These are phyloP conservation scores for Globisporangium radiosum DNA, from an alignment of 352 stramenopile species.

Conservation along the genomic window DNA sequence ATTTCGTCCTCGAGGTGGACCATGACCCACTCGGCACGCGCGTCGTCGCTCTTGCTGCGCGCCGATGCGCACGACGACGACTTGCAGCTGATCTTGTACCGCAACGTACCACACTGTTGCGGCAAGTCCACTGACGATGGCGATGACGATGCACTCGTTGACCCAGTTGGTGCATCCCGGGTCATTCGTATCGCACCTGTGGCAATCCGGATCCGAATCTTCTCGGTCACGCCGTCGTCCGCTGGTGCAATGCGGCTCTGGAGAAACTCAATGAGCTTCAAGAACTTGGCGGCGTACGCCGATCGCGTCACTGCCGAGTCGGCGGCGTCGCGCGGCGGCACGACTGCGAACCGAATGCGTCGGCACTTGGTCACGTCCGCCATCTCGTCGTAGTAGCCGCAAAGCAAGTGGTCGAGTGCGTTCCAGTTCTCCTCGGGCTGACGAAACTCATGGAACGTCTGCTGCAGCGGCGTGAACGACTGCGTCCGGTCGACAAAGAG, in stretches of 20 bases:
- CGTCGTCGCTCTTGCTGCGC: slow-evolving; percentile 33
- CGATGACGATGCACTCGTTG: background rate
- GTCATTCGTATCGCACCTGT: slow-evolving; percentile 12
- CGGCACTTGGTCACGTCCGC: slow-evolving; percentile 61
- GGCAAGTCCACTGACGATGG: slow-evolving; percentile 2
- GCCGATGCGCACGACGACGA: slow-evolving; percentile 18
- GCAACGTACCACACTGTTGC: slow-evolving; percentile 2
- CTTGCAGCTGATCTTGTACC: slow-evolving; percentile 43
- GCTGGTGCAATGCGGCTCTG: slow-evolving; percentile 46
- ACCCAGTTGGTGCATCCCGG: background rate
- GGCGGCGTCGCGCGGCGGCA: slow-evolving; percentile 25
- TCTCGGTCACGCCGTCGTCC: slow-evolving; percentile 42
- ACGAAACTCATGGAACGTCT: slow-evolving; percentile 65
- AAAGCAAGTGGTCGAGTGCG: slow-evolving; percentile 64
- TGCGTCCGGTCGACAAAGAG: slow-evolving; percentile 57
- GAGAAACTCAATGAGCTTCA: slow-evolving; percentile 59
- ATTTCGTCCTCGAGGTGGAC: slow-evolving; percentile 59
- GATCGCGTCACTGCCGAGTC: slow-evolving; percentile 11
- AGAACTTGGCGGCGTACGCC: slow-evolving; percentile 41
- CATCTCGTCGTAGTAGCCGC: slow-evolving; percentile 73
- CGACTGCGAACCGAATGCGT: slow-evolving; percentile 61
- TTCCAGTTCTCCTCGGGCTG: slow-evolving; percentile 79
- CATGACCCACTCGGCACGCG: slow-evolving; percentile 68
- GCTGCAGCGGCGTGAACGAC: slow-evolving; percentile 65
- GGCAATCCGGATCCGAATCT: slow-evolving; percentile 29